Base-by-base conservation (phyloP, 768 basidiomycete genomes). In the Boletus edulis region DNA sequence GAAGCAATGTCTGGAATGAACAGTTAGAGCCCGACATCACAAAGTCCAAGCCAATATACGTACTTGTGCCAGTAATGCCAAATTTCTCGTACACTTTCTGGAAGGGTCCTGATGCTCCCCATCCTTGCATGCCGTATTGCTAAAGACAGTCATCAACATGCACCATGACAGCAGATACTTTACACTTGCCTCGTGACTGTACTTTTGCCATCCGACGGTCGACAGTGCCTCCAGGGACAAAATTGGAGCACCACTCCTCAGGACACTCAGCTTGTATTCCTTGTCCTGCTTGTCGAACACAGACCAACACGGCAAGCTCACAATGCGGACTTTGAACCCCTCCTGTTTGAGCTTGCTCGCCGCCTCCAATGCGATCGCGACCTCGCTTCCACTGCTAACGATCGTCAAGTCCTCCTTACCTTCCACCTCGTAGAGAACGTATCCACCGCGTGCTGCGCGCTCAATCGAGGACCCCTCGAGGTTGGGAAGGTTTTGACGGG, bases 401-500 rank as follows among this genome's bases (percentile, higher is more conserved):
- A 98, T 84, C 35, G 93, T 96, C 66, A 98, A 75, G 71, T 89
- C 89, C 72, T 94, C 92, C 54, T 81, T 76, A 35, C 52, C 66
- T 49, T 78, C 75, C 48, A 85, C 86, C 51, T 97, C 95, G 66
- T 89, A 81, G 38, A 96, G 72, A 54, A 96, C 91, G 71, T 97
- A 98, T 55, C 91, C 95, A 64, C 95, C 95, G 61, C 84, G 86
- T 55, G 72, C 66, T 51, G 92, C 94, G 51, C 82, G 82, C 75
- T 94, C 91, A 67, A 97, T 87, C 53, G 89, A 80, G 27, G 93
- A 94, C 52, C 82, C 84, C 66, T 88, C 91, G 56, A 98, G 85
- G 69, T 97, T 94, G 48, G 94, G 94, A 37, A 98, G 81, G 77
- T 93, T 94, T 76, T 96, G 91, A 40, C 91, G 84, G 51, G 92